Base-by-base conservation (phyloP, 2,329 filamentous ascomycete species). In the Microcera coccophila region DNA sequence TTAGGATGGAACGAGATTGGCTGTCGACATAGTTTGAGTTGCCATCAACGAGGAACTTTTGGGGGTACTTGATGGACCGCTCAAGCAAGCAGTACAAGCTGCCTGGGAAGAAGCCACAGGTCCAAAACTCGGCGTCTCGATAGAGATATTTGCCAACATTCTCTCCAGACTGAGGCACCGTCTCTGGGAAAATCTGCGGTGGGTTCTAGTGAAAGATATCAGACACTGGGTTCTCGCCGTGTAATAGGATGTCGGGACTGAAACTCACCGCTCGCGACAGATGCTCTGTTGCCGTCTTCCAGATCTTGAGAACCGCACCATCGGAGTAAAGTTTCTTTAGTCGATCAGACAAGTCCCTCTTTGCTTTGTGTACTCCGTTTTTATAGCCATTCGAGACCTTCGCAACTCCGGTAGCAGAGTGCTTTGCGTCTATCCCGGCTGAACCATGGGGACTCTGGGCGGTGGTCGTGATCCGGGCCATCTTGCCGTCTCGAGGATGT, bases 101-200 rank as follows among this genome's bases (percentile, higher is more conserved):
- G 0, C 63, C 67, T 0, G 68, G 67, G 28, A 71, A 71, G 58
- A 70, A 70, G 15, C 67, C 67, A 36, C 68, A 69, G 1, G 66
- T 70, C 67, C 67, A 70, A 31, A 70, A 70, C 2, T 65, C 58
- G 3, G 61, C 52, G 15, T 66, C 59, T 1, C 62, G 54, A 17
- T 58, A 37, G 8, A 49, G 36, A 42, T 63, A 67, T 12, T 41
- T 48, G 1, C 63, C 64, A 2, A 40, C 46, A 0, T 52, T 38
- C 1, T 39, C 29, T 1, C 65, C 64, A 3, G 44, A 37, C 34
- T 62, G 60, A 1, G 60, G 61, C 1, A 66, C 60, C 10, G 47
- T 57, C 40, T 68, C 63, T 1, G 65, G 65, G 24, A 61, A 66
- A 1, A 41, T 41, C 3, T 48, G 20, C 3, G 53, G 43, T 4